phyloP scores from a whole-genome alignment of 163 green algal genomes.

The Chlorella variabilis region DNA sequence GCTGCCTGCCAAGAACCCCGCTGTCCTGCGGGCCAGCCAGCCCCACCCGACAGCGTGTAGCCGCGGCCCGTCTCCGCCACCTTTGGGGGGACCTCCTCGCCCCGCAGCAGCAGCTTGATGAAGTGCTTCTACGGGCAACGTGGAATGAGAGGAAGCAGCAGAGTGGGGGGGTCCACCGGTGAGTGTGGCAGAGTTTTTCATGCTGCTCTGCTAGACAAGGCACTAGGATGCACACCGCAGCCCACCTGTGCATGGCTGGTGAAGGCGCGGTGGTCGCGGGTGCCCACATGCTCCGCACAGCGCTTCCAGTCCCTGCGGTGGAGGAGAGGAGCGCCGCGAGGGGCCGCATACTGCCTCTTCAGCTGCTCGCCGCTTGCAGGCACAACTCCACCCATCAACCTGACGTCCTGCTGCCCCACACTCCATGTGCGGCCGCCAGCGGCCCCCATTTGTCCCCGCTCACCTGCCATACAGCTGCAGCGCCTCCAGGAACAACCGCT shows the following conservation, averaged over 20 bases:
- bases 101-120: slow-evolving; percentile 80
- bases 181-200: too few species aligned
- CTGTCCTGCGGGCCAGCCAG: not conserved
- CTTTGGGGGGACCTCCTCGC: slow-evolving; percentile 74
- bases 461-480: slow-evolving; percentile 47
- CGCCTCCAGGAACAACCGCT: slow-evolving; percentile 73
- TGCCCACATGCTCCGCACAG: slow-evolving; percentile 67
- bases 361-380: too few species aligned
- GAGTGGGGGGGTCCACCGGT: too few species aligned
- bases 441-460: not conserved
- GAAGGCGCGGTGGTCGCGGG: slow-evolving; percentile 60
- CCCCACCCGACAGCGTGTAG: slow-evolving; percentile 81
- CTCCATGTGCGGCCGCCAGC: not conserved
- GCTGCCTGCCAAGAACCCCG: too few species aligned
- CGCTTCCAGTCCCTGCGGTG: slow-evolving; percentile 67
- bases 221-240: not conserved
- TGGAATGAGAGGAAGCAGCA: too few species aligned
- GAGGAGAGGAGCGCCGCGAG: not conserved
- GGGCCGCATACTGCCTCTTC: too few species aligned
- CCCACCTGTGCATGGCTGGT: slow-evolving; percentile 67
- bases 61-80: slow-evolving; percentile 70
- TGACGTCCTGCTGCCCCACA: not conserved
- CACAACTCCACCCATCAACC: not conserved
- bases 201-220: too few species aligned
- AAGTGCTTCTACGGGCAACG: slow-evolving; percentile 74